Evolutionary conservation across 2,329 filamentous ascomycete genomes (phyloP).

Genomic region (Colletotrichum sp.): DNA sequence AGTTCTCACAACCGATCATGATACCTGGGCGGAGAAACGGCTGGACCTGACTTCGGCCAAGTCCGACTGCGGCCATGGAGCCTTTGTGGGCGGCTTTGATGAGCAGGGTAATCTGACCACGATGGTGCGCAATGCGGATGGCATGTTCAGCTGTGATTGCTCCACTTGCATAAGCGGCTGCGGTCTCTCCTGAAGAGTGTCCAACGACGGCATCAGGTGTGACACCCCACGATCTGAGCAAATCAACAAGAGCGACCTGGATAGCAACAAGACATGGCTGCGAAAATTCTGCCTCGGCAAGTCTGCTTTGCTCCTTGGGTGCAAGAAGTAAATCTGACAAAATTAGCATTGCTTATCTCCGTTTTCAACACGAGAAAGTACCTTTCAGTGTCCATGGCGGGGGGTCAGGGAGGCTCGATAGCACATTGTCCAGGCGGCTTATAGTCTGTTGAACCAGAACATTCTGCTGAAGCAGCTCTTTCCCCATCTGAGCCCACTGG

Average conservation of each 20-base stretch:
- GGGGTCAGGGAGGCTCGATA: not conserved
- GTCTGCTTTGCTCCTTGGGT: not conserved
- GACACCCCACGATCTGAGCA: conserved; percentile 34
- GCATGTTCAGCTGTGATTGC: conserved; percentile 31
- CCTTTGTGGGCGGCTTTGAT: conserved; percentile 33
- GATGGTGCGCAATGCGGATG: conserved; percentile 36
- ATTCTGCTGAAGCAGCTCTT: conserved; percentile 11
- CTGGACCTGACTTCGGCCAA: conserved; percentile 31
- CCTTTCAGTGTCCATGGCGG: conserved; percentile 18
- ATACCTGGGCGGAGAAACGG: conserved; percentile 33
- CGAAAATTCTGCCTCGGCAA: conserved; percentile 40
- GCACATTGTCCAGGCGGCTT: conserved; percentile 9
- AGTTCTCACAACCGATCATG: conserved; percentile 52
- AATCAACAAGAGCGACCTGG: conserved; percentile 50
- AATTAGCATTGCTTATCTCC: not conserved
- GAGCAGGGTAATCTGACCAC: conserved; percentile 31
- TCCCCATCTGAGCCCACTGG: conserved; percentile 22
- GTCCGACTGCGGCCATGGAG: conserved; percentile 61
- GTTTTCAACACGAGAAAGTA: not conserved
- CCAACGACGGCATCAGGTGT: conserved; percentile 35
- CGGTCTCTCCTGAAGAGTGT: conserved; percentile 45
- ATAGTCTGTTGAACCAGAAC: conserved; percentile 13
- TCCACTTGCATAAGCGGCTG: conserved; percentile 39
- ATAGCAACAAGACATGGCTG: conserved; percentile 50
- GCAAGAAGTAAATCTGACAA: conserved; percentile 3